phyloP scores from a whole-genome alignment of 495 filamentous ascomycete genomes.

The Tuber aestivum region DNA sequence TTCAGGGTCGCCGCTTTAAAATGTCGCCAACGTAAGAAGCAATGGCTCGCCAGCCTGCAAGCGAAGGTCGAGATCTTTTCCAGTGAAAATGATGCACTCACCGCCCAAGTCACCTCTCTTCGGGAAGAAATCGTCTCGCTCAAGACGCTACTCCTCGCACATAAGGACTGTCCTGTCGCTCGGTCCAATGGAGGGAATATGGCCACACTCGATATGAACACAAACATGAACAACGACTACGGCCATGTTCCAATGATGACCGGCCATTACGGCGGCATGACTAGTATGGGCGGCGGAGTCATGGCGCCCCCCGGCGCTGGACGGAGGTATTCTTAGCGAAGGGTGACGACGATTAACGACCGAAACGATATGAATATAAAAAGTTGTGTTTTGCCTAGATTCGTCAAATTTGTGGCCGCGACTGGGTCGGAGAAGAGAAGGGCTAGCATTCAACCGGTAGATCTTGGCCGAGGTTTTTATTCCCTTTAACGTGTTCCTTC shows the following conservation, averaged over 20 bases:
- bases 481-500: neutral
- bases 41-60: constrained; percentile 95
- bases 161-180: constrained; percentile 94
- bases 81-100: constrained; percentile 82
- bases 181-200: constrained; percentile 73
- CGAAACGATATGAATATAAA: constrained; percentile 32
- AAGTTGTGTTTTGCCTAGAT: constrained; percentile 39
- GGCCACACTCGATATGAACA: constrained; percentile 29
- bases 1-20: constrained; percentile 88
- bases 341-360: constrained; percentile 33
- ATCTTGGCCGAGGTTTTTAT: neutral
- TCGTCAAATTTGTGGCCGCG: constrained; percentile 17
- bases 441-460: neutral
- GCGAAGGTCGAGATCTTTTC: constrained; percentile 88
- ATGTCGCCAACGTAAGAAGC: constrained; percentile 96
- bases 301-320: constrained; percentile 35
- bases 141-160: constrained; percentile 85
- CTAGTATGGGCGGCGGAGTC: constrained; percentile 29
- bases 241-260: constrained; percentile 35
- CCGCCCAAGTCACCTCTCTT: constrained; percentile 70
- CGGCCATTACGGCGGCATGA: constrained; percentile 25
- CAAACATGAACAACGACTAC: constrained; percentile 19
- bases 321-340: constrained; percentile 37
- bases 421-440: neutral
- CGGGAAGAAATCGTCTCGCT: constrained; percentile 93